Base-by-base conservation (phyloP, 2,329 filamentous ascomycete species). In the Botrytis fragariae region DNA sequence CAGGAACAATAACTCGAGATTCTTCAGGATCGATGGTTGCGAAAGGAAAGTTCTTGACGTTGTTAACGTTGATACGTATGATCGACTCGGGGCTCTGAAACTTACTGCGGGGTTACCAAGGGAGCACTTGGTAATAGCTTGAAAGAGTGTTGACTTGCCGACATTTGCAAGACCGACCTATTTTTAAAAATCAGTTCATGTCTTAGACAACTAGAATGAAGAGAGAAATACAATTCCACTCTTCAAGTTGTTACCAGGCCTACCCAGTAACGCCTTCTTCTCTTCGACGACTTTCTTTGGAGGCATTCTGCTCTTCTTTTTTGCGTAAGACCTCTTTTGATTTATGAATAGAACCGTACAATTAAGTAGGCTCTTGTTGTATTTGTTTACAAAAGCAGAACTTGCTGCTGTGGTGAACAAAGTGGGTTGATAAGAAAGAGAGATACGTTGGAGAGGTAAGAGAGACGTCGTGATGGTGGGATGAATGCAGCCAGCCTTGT, bases 1-100 rank as follows among this genome's bases (percentile, higher is more conserved):
- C 96, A 64, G 96, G 97, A 48, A 99, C 96, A 80, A 99, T 90
- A 84, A 99, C 96, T 80, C 95, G 94, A 77, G 96, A 94, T 86
- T 99, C 96, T 87, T 99, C 97, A 65, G 96, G 96, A 79, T 99
- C 95, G 84, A 99, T 99, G 81, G 96, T 99, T 82, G 96, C 96
- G 87, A 97, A 99, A 72, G 96, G 96, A 83, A 98, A 99, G 87
- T 99, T 99, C 91, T 93, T 82, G 44, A 59, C 71, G 22, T 32
- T 37, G 63, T 79, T 63, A 79, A 76, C 44, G 59, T 71, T 63
- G 29, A 76, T 77, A 59, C 29, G 10, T 14, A 42, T 61, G 20
- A 42, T 32, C 22, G 35, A 76, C 76, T 74, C 76, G 78, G 77
- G 79, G 78, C 78, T 77, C 78, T 79, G 80, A 74, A 72, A 88